phyloP scores from a whole-genome alignment of 352 stramenopile species.

The Elongisporangium anandrum region DNA sequence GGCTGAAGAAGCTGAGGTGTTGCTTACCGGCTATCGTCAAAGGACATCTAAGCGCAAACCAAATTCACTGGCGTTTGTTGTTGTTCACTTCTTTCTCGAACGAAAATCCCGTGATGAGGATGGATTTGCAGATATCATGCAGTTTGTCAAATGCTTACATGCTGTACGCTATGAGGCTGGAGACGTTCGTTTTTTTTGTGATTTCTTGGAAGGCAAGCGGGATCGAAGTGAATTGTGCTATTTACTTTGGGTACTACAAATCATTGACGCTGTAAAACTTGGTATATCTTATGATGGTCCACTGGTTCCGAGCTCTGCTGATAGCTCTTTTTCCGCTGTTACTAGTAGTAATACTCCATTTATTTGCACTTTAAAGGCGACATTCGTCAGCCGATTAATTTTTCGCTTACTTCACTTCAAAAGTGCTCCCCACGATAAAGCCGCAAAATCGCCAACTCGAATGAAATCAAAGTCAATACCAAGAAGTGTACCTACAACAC shows the following conservation, averaged over 20 bases:
- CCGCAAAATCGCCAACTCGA: slow-evolving; percentile 5
- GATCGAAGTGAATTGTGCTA: slow-evolving; percentile 44
- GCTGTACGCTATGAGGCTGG: slow-evolving; percentile 17
- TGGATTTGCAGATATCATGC: slow-evolving; percentile 21
- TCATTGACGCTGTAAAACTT: slow-evolving; percentile 33
- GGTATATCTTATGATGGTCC: slow-evolving; percentile 42
- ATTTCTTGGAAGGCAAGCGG: slow-evolving; percentile 38
- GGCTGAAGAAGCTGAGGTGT: slow-evolving; percentile 29
- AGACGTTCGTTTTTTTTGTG: slow-evolving; percentile 50
- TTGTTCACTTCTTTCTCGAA: slow-evolving; percentile 59
- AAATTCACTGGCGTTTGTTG: slow-evolving; percentile 21
- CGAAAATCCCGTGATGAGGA: slow-evolving; percentile 26
- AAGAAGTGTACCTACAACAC: slow-evolving; percentile 4
- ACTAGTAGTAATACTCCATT: slow-evolving; percentile 2
- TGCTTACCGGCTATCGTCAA: slow-evolving; percentile 9
- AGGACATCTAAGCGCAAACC: no score
- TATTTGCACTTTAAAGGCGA: slow-evolving; percentile 49
- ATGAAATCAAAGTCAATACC: slow-evolving; percentile 10
- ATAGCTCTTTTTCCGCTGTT: no score
- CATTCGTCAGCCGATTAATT: slow-evolving; percentile 43
- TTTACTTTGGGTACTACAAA: slow-evolving; percentile 49
- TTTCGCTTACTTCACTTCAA: slow-evolving; percentile 45
- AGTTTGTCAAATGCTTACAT: slow-evolving; percentile 36
- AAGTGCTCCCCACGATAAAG: slow-evolving; percentile 10
- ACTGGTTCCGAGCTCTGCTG: neutral